These are phyloP conservation scores for Apiotrichum sp. DNA, from an alignment of 1,284 basidiomycete species.

Conservation along the genomic window DNA sequence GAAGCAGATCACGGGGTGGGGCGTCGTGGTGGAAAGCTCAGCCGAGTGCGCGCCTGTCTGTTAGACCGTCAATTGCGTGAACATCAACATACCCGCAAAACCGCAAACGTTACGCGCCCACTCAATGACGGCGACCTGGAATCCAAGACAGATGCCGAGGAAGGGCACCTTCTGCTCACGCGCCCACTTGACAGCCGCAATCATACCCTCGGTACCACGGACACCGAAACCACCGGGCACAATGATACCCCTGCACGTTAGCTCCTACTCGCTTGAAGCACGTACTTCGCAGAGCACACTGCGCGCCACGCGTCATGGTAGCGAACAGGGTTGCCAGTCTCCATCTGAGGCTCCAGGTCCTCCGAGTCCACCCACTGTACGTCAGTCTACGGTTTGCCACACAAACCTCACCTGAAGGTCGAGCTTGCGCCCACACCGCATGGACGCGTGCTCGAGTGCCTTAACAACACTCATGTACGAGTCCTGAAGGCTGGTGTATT, in stretches of 20 bases:
- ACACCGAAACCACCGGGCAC: conserved; percentile 93
- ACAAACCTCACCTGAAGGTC: conserved; percentile 62
- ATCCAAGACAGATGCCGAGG: conserved; percentile 94
- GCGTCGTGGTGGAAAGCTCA: conserved; percentile 62
- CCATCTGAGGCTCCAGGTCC: conserved; percentile 75
- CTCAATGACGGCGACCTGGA: conserved; percentile 95
- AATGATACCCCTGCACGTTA: conserved; percentile 61
- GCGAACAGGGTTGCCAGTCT: conserved; percentile 71
- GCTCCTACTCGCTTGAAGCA: conserved; percentile 48
- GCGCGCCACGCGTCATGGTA: conserved; percentile 96
- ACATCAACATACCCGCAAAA: conserved; percentile 55
- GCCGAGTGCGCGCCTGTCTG: conserved; percentile 74
- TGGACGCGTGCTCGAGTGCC: conserved; percentile 92
- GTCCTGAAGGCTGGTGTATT: conserved; percentile 95
- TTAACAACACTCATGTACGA: conserved; percentile 99
- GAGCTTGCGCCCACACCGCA: conserved; percentile 80
- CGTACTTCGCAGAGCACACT: conserved; percentile 75
- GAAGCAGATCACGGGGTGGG: conserved; percentile 80
- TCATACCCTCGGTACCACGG: conserved; percentile 96
- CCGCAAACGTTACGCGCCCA: conserved; percentile 84
- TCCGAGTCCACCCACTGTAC: conserved; percentile 89
- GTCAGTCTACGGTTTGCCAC: conserved; percentile 43
- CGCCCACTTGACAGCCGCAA: conserved; percentile 93
- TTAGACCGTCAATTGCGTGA: background rate
- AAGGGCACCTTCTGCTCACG: conserved; percentile 92